Conservation (phyloP, 2,329 filamentous ascomycete species). For the Xylariaceae sp. region DNA sequence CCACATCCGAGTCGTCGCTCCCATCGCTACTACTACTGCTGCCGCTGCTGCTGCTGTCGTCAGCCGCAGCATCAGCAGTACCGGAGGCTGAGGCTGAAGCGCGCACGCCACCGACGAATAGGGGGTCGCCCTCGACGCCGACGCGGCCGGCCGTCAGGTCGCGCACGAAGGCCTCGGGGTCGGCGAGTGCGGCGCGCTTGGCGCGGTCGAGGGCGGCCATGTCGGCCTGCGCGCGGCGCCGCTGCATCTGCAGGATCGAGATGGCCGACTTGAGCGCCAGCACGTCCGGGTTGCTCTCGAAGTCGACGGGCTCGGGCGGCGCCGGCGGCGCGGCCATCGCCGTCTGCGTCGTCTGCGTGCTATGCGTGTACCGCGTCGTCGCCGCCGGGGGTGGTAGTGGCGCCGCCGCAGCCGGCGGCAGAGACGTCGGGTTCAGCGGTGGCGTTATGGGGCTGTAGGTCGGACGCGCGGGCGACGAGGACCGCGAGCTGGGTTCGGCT, state of each 20-base stretch:
- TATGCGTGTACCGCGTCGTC: slow-evolving; percentile 27
- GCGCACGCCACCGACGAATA: slow-evolving; percentile 30
- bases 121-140: slow-evolving; percentile 41
- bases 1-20: slow-evolving; percentile 1
- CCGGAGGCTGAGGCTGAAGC: too few relatives aligned
- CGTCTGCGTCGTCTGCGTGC: slow-evolving; percentile 23
- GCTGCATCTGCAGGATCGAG: slow-evolving; percentile 84
- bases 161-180: slow-evolving; percentile 72
- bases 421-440: slow-evolving; percentile 44
- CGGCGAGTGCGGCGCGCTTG: slow-evolving; percentile 69
- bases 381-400: too few relatives aligned
- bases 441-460: slow-evolving; percentile 60
- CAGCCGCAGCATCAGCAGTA: too few relatives aligned
- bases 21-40: slow-evolving; percentile 20
- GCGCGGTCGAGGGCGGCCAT: slow-evolving; percentile 70
- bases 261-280: slow-evolving; percentile 86
- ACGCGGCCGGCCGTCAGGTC: slow-evolving; percentile 69
- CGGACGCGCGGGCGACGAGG: slow-evolving; percentile 49
- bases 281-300: slow-evolving; percentile 76
- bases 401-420: slow-evolving; percentile 33
- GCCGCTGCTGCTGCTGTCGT: slow-evolving; percentile 29
- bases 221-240: slow-evolving; percentile 74
- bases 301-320: slow-evolving; percentile 56
- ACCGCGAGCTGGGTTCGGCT: slow-evolving; percentile 26
- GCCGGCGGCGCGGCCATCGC: slow-evolving; percentile 40